Evolutionary conservation across 1,139 yeast genomes (phyloP).

Genomic region (Geotrichum histeridarum): DNA sequence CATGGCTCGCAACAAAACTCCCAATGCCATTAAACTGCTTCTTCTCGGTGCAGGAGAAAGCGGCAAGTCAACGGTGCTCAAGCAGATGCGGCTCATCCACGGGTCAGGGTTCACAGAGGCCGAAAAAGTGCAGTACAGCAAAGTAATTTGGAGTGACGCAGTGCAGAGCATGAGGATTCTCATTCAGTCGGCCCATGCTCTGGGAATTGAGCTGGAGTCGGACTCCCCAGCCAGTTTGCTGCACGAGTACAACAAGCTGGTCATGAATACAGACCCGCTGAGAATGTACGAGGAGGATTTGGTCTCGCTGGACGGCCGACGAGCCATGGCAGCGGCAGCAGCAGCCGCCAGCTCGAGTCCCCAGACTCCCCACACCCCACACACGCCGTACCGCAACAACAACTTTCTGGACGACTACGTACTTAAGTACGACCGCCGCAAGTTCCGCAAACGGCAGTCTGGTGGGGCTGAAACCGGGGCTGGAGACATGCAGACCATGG

Average conservation of each 20-base stretch:
- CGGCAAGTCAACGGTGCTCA: conserved; percentile 93
- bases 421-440: conserved; percentile 18
- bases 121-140: conserved; percentile 76
- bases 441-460: not conserved
- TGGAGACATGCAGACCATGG: not conserved
- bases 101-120: conserved; percentile 77
- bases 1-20: conserved; percentile 46
- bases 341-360: not conserved
- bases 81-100: conserved; percentile 82
- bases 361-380: not conserved
- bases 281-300: conserved; percentile 19
- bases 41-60: conserved; percentile 92
- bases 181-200: conserved; percentile 42
- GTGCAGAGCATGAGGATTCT: conserved; percentile 83
- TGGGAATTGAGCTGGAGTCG: conserved; percentile 28
- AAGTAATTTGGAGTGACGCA: conserved; percentile 93
- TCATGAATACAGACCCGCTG: conserved; percentile 17
- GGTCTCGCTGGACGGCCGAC: conserved; percentile 1
- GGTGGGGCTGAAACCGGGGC: not conserved
- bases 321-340: not conserved
- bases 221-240: conserved; percentile 16
- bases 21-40: conserved; percentile 48
- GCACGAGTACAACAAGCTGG: conserved; percentile 11
- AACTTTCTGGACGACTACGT: conserved; percentile 19
- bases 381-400: not conserved